Base-by-base conservation (phyloP, 179 eudicot species). In the Patellifolia procumbens region DNA sequence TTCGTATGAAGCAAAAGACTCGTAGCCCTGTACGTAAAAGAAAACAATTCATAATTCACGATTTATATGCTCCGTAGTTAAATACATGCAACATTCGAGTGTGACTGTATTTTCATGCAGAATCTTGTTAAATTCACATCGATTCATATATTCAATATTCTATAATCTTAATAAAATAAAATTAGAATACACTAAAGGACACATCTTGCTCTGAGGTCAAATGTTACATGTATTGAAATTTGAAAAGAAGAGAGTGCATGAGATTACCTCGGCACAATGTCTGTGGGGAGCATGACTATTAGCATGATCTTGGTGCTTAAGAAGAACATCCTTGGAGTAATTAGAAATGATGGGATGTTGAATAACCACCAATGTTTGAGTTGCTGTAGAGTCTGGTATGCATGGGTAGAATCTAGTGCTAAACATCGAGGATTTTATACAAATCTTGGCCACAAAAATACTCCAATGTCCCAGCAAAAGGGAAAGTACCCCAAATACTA, bases 401-500 rank as follows among this genome's bases (percentile, higher is more conserved):
- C 97, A 91, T 48, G 92, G 92, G 78, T 76, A 86, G 78, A 81
- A 89, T 19, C 77, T 77, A 58, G 83, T 73, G 78, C 89, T 84
- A 74, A 79, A 61, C 34, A 68, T 68, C 3, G 92, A 85, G 17
- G 92, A 76, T 80, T 86, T 87, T 19, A 91, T 75, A 61, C 97
- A 91, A 48, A 91, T 90, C 82, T 86, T 86, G 75, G 92, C 92
- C 74, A 89, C 89, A 81, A 68, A 82, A 45, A 85, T 65, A 66
- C 86, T 81, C 85, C 88, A 90, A 42, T 91, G 97, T 53, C 97
- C 91, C 92, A 91, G 84, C 74, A 91, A 75, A 84, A 91, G 80
- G 53, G 94, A 91, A 51, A 90, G 73, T 58, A 91, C 81, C 28
- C 94, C 97, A 76, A 91, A 90, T 66, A 91, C 80, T 88, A 91